phyloP scores from a whole-genome alignment of 176 grass and related monocot genomes.

The Cocos nucifera region DNA sequence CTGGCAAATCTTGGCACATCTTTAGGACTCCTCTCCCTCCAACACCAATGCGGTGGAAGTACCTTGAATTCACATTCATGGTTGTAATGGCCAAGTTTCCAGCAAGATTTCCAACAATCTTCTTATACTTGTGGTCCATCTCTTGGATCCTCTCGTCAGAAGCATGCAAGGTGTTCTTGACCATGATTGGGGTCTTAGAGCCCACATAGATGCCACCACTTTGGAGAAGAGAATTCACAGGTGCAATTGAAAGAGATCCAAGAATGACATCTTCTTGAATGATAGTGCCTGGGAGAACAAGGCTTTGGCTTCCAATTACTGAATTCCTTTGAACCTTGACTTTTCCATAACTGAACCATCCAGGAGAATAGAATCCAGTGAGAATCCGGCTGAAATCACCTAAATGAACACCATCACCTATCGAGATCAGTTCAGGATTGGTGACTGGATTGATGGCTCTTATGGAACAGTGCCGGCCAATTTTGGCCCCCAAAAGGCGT shows the following conservation, averaged over 20 bases:
- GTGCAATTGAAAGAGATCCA: constrained; percentile 56
- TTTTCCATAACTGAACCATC: constrained; percentile 27
- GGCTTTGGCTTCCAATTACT: constrained; percentile 54
- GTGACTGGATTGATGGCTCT: constrained; percentile 51
- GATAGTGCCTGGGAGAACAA: constrained; percentile 45
- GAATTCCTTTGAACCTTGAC: constrained; percentile 45
- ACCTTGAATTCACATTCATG: constrained; percentile 70
- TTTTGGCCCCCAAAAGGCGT: constrained; percentile 53
- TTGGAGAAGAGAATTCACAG: constrained; percentile 36
- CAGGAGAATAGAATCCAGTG: constrained; percentile 36
- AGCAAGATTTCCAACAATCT: constrained; percentile 51
- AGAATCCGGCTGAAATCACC: constrained; percentile 60
- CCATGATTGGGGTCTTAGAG: constrained; percentile 30
- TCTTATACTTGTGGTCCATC: constrained; percentile 59
- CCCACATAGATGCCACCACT: constrained; percentile 52
- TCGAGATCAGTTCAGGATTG: constrained; percentile 37
- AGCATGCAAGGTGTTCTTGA: constrained; percentile 43
- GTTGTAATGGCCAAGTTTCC: constrained; percentile 61
- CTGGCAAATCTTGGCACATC: constrained; percentile 37
- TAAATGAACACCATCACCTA: constrained; percentile 61
- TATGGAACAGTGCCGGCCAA: constrained; percentile 59
- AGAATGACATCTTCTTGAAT: constrained; percentile 63
- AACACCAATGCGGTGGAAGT: constrained; percentile 62
- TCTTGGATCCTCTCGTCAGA: constrained; percentile 50
- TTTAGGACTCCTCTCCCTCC: constrained; percentile 39